phyloP scores from a whole-genome alignment of 2,329 filamentous ascomycete genomes.

The Penicillium sp. region DNA sequence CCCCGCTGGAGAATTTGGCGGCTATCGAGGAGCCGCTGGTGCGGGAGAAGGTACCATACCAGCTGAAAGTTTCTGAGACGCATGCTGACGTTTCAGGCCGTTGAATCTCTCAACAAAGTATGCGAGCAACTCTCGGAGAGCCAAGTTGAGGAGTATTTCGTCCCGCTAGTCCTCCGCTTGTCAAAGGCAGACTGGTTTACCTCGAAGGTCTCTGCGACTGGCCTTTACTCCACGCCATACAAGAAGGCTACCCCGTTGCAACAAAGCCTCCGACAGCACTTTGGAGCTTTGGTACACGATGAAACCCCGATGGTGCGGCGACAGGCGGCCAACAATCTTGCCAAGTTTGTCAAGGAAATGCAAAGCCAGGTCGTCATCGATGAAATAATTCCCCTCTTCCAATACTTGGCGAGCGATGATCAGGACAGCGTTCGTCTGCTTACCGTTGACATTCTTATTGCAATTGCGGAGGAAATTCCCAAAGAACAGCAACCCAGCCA shows the following conservation, averaged over 20 bases:
- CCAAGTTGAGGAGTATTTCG: conserved; percentile 96
- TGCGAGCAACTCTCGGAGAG: conserved; percentile 85
- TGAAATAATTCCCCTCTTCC: conserved; percentile 98
- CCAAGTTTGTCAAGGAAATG: conserved; percentile 98
- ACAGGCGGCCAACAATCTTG: conserved; percentile 92
- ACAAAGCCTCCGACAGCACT: conserved; percentile 87
- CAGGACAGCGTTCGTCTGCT: conserved; percentile 95
- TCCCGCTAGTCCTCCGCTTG: conserved; percentile 89
- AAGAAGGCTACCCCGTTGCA: conserved; percentile 88
- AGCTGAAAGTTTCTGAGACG: neutral
- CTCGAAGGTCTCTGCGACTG: conserved; percentile 96
- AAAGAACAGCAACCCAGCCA: conserved; percentile 98
- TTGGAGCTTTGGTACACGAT: conserved; percentile 89
- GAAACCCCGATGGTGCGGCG: conserved; percentile 98
- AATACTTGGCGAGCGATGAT: conserved; percentile 92
- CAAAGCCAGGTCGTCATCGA: conserved; percentile 85
- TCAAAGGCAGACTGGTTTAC: conserved; percentile 99
- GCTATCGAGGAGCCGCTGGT: conserved; percentile 98
- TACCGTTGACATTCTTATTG: conserved; percentile 93
- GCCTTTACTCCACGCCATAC: conserved; percentile 91
- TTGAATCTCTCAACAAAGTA: conserved; percentile 99
- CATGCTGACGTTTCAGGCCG: conserved; percentile 60
- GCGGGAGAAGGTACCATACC: conserved; percentile 75
- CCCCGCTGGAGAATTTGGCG: conserved; percentile 94
- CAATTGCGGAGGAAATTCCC: conserved; percentile 93